Percentiles rank a stretch among this genome's conserved stretches.
Evolutionary conservation across 768 basidiomycete species (phyloP).

Genomic region (Hygrocybe punicea): DNA sequence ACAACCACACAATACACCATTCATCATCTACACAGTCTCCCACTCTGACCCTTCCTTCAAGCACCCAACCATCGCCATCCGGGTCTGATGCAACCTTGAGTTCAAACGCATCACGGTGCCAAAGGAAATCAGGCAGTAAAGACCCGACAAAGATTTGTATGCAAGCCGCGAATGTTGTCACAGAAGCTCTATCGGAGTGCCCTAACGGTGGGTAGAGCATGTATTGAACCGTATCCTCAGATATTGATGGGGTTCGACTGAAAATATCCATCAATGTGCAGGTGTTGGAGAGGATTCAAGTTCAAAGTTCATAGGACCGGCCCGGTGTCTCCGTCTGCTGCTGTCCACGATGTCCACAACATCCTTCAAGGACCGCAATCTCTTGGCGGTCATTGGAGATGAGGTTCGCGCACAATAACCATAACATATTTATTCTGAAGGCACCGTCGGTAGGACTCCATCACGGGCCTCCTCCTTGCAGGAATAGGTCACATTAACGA

Average conservation of each 20-base stretch:
- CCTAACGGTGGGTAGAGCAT: constrained; percentile 58
- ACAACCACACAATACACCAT: constrained; percentile 91
- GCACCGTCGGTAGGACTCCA: constrained; percentile 71
- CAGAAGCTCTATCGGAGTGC: constrained; percentile 56
- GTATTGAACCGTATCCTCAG: constrained; percentile 84
- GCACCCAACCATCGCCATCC: constrained; percentile 48
- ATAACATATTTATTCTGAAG: background rate
- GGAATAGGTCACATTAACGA: constrained; percentile 91
- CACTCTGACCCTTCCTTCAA: constrained; percentile 85
- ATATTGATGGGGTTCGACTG: constrained; percentile 70
- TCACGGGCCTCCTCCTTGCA: constrained; percentile 92
- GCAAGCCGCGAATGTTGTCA: constrained; percentile 63
- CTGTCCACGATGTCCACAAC: constrained; percentile 44
- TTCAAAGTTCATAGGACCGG: background rate
- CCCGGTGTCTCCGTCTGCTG: background rate
- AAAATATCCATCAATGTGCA: constrained; percentile 66
- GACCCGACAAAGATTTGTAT: constrained; percentile 56
- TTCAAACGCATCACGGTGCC: constrained; percentile 84
- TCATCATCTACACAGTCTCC: constrained; percentile 98
- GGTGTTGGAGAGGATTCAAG: too few species aligned
- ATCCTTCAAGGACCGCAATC: constrained; percentile 74
- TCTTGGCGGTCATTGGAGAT: constrained; percentile 96
- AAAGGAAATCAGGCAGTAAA: constrained; percentile 60
- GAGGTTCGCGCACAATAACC: constrained; percentile 54
- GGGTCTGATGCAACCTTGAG: constrained; percentile 58